A percentile compares a stretch with the other conserved stretches of the same genome.
Conservation (phyloP, 2,329 filamentous ascomycete species). For the Penicillium sp. region DNA sequence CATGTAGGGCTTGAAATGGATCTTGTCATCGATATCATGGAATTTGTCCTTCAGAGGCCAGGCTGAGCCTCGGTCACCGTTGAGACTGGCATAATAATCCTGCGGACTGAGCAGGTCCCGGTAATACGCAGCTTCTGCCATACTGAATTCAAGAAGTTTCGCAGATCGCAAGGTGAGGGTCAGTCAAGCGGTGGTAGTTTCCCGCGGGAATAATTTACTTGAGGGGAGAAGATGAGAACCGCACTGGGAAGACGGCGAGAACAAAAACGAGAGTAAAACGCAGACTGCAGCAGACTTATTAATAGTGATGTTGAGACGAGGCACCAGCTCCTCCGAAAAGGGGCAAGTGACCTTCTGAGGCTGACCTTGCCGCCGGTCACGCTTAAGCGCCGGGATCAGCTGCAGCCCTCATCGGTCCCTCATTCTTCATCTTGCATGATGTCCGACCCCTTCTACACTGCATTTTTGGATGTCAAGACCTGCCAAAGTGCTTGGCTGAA, state of each 20-base stretch:
- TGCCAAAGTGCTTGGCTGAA: conserved; percentile 4
- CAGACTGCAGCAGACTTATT: not conserved
- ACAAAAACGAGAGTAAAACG: not conserved
- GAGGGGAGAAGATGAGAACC: not conserved
- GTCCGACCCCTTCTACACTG: not conserved
- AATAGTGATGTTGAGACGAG: not conserved
- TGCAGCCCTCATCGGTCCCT: conserved; percentile 8
- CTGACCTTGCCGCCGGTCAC: conserved; percentile 20
- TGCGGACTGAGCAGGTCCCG: conserved; percentile 16
- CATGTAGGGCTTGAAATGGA: conserved; percentile 31
- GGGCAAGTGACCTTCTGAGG: conserved; percentile 17
- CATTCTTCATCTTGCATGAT: conserved; percentile 1
- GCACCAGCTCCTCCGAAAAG: not conserved
- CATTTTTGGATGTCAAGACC: not conserved
- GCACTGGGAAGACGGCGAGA: not conserved
- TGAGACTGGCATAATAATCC: conserved; percentile 35
- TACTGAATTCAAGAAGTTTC: not conserved
- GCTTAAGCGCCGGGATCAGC: conserved; percentile 23
- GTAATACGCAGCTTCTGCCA: conserved; percentile 11
- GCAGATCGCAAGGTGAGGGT: not conserved
- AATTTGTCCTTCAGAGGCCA: conserved; percentile 28
- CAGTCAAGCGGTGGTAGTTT: not conserved
- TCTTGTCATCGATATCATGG: conserved; percentile 38
- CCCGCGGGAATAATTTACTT: not conserved
- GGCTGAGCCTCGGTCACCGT: conserved; percentile 2